A percentile compares a stretch with the other conserved stretches of the same genome.
These are phyloP conservation scores for Gossypium mustelinum DNA, from an alignment of 345 rosid species.

Conservation along the genomic window DNA sequence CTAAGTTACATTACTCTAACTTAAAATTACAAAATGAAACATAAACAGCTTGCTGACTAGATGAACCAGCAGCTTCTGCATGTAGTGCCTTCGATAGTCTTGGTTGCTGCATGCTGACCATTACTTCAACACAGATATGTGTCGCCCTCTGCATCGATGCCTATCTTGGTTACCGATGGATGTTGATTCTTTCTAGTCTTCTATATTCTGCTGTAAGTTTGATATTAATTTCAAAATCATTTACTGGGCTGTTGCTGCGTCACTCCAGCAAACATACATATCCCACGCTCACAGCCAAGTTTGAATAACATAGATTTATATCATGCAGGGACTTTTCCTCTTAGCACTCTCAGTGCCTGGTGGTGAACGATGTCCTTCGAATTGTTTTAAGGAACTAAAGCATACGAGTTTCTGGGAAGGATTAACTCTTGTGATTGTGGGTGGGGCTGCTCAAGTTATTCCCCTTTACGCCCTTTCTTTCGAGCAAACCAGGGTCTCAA, in stretches of 20 bases:
- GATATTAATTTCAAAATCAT: no score
- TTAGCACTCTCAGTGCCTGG: neutral
- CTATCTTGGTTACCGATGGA: neutral
- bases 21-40: no score
- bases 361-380: neutral
- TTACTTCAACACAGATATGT: no score
- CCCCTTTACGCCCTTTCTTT: constrained; percentile 4
- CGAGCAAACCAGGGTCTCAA: constrained; percentile 2
- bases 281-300: no score
- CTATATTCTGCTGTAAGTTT: constrained; percentile 3
- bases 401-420: constrained; percentile 4
- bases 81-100: no score
- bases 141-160: neutral
- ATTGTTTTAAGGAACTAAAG: neutral
- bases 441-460: constrained; percentile 8
- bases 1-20: no score
- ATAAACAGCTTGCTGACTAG: no score
- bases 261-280: no score
- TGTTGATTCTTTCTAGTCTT: constrained; percentile 1
- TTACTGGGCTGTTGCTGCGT: no score
- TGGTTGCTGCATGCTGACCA: no score
- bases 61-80: no score
- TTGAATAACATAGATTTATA: no score
- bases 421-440: neutral
- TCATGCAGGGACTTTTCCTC: neutral